These are phyloP conservation scores for Phyllostachys edulis DNA, from an alignment of 176 grass and related monocot species.

Conservation along the genomic window DNA sequence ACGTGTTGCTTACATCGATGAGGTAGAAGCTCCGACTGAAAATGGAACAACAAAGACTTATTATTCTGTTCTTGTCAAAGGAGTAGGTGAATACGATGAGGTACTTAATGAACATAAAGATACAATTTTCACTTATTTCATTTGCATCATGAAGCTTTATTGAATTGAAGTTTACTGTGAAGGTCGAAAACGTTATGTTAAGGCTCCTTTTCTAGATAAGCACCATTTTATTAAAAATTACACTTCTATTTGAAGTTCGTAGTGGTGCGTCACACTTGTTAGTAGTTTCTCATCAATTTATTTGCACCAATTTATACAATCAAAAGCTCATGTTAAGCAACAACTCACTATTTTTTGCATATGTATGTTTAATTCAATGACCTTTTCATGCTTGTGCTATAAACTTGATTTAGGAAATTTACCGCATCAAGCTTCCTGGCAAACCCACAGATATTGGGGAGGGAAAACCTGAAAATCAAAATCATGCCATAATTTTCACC, in stretches of 20 bases:
- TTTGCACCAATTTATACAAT: background rate
- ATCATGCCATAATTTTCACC: conserved; percentile 97
- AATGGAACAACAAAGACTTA: conserved; percentile 63
- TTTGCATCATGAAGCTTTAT: conserved; percentile 13
- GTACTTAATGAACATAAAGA: conserved; percentile 34
- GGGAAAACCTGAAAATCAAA: conserved; percentile 99
- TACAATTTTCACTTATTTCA: conserved; percentile 12
- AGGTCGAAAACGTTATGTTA: too few relatives aligned
- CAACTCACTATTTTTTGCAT: background rate
- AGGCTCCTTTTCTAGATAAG: too few relatives aligned
- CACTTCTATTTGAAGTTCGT: too few relatives aligned
- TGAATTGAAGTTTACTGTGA: background rate
- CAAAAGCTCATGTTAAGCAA: conserved; percentile 11
- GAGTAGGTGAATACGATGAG: conserved; percentile 69
- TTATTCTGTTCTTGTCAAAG: conserved; percentile 99
- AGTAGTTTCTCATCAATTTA: background rate
- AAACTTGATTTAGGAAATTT: conserved; percentile 77
- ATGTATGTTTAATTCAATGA: conserved; percentile 2
- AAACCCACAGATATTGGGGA: conserved; percentile 82
- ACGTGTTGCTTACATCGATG: conserved; percentile 94
- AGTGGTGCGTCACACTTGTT: too few relatives aligned
- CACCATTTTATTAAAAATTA: too few relatives aligned
- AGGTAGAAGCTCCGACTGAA: conserved; percentile 46
- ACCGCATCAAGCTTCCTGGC: conserved; percentile 91
- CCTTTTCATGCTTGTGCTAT: background rate